Conservation (phyloP, 2,329 filamentous ascomycete genomes). For the Dactylella cylindrospora region DNA sequence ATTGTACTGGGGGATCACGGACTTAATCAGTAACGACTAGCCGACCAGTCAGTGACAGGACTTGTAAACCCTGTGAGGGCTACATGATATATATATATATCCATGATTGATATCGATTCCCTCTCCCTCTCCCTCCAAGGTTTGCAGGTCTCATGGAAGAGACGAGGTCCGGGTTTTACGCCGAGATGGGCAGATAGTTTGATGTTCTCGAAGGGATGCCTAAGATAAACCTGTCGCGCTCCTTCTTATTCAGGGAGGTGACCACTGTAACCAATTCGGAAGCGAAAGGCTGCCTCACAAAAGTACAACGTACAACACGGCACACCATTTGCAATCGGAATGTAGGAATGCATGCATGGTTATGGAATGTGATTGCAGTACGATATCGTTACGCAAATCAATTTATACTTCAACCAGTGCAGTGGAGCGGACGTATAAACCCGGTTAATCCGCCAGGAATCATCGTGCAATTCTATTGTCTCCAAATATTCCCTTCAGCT, state of each 20-base stretch:
- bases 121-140: neutral
- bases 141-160: neutral
- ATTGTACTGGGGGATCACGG: too few relatives aligned
- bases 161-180: neutral
- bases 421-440: neutral
- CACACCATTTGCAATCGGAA: neutral
- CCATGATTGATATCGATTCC: too few relatives aligned
- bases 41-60: too few relatives aligned
- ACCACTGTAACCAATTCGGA: neutral
- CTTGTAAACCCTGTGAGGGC: too few relatives aligned
- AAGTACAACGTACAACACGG: neutral
- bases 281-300: constrained; percentile 1
- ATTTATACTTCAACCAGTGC: neutral
- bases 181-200: neutral
- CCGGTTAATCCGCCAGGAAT: neutral
- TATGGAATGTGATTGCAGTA: too few relatives aligned
- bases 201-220: neutral
- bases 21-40: too few relatives aligned
- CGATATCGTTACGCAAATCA: neutral
- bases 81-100: too few relatives aligned
- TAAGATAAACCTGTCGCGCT: neutral
- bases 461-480: neutral
- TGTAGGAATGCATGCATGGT: neutral
- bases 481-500: too few relatives aligned
- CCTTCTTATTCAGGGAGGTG: neutral